A percentile compares a stretch with the other conserved stretches of the same genome.
These are phyloP conservation scores for Ganoderma multipileum DNA, from an alignment of 1,284 basidiomycete species.

Conservation along the genomic window DNA sequence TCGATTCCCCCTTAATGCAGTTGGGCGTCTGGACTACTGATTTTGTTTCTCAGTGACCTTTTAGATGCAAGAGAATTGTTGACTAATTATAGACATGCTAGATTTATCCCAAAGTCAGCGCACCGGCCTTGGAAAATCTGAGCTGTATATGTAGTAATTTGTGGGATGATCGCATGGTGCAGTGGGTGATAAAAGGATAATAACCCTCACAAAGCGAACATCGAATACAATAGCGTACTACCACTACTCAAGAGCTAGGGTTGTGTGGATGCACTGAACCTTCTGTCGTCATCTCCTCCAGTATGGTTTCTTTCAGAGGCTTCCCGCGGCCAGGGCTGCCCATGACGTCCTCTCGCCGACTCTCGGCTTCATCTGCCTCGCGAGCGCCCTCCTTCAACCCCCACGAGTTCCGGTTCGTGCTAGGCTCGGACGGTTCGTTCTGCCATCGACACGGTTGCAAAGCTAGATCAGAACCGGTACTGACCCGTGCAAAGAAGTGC, in stretches of 20 bases:
- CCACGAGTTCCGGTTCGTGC: constrained; percentile 14
- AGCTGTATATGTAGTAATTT: no score
- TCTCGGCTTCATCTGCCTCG: constrained; percentile 25
- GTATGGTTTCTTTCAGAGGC: constrained; percentile 22
- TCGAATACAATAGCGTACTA: background rate
- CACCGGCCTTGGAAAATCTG: no score
- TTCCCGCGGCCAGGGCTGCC: constrained; percentile 29
- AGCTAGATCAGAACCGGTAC: background rate
- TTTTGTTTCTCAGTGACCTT: no score
- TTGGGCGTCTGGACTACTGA: no score
- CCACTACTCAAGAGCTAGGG: constrained; percentile 13
- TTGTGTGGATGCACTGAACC: constrained; percentile 31
- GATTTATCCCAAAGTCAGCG: no score
- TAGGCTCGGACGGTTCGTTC: constrained; percentile 21
- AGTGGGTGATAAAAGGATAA: no score
- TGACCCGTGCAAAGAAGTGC: background rate
- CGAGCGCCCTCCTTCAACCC: constrained; percentile 30
- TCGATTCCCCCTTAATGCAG: constrained; percentile 62
- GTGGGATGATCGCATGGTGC: no score
- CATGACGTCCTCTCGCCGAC: constrained; percentile 31
- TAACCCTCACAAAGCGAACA: background rate
- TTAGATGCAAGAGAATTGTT: no score
- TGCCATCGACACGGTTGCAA: background rate
- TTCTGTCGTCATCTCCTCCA: constrained; percentile 26
- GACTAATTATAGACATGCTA: no score